A percentile compares a stretch with the other conserved stretches of the same genome.
Conservation (phyloP, 345 rosid species). For the Sonneratia caseolaris region DNA sequence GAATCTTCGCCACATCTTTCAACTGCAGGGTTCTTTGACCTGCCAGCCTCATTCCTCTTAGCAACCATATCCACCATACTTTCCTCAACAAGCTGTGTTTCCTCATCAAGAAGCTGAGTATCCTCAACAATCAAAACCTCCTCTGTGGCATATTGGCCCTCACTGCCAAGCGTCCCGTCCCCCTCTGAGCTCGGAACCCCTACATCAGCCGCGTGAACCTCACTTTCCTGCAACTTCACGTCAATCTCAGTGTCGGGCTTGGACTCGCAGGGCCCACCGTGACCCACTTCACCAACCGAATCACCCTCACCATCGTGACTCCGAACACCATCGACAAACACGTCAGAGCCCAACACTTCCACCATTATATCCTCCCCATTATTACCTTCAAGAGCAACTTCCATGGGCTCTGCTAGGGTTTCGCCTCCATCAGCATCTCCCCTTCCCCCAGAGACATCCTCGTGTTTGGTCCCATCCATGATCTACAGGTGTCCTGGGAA, state of each 20-base stretch:
- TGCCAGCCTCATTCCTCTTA: not conserved
- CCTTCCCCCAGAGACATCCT: not conserved
- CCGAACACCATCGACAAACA: slow-evolving; percentile 34
- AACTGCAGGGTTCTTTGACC: not conserved
- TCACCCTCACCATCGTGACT: slow-evolving; percentile 9
- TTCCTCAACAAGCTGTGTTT: slow-evolving; percentile 6
- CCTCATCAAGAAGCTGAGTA: not conserved
- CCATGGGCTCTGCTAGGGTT: slow-evolving; percentile 14
- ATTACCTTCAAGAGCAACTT: slow-evolving; percentile 9
- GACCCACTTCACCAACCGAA: slow-evolving; percentile 16
- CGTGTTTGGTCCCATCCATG: not conserved
- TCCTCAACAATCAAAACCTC: not conserved
- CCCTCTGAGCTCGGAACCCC: not conserved
- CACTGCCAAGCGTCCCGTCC: not conserved
- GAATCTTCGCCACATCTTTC: not conserved
- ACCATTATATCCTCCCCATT: slow-evolving; percentile 32
- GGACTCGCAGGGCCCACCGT: slow-evolving; percentile 3
- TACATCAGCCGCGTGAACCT: not conserved
- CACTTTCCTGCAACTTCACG: slow-evolving; percentile 8
- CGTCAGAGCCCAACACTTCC: slow-evolving; percentile 34
- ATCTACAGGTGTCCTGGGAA: not conserved
- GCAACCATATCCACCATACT: slow-evolving; percentile 3
- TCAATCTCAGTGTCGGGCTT: slow-evolving; percentile 5
- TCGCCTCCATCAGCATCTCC: slow-evolving; percentile 10
- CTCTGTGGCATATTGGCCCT: not conserved